Evolutionary conservation across 768 basidiomycete species (phyloP).

Genomic region (Trametes sanguinea): DNA sequence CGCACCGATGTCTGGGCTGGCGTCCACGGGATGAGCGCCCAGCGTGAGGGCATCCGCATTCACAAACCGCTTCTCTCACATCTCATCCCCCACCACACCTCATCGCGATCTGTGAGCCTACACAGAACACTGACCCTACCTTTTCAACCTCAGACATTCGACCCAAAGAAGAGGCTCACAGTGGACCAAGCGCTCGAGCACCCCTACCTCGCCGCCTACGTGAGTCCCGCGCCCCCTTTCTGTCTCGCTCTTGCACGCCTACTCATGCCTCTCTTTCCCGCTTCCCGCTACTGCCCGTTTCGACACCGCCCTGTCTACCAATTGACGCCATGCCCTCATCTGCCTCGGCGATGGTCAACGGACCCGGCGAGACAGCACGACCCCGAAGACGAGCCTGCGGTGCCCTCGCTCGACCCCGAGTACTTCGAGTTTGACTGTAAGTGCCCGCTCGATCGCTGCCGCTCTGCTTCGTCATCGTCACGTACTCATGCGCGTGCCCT

Average conservation of each 20-base stretch:
- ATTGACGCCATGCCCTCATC: neutral
- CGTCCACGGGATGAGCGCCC: neutral
- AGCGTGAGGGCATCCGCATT: neutral
- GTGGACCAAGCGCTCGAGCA: conserved; percentile 83
- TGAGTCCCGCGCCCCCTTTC: conserved; percentile 34
- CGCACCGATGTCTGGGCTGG: neutral
- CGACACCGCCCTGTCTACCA: neutral
- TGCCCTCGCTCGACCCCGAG: conserved; percentile 74
- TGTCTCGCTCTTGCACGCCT: neutral
- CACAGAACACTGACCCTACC: neutral
- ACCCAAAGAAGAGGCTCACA: conserved; percentile 81
- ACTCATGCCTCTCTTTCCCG: neutral
- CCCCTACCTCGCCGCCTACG: conserved; percentile 80
- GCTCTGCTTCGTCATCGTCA: conserved; percentile 32
- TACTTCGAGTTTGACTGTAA: conserved; percentile 91
- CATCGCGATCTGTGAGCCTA: no score
- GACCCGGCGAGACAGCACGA: conserved; percentile 56
- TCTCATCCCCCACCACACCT: neutral
- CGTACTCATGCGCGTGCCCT: conserved; percentile 30
- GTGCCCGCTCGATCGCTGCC: conserved; percentile 28
- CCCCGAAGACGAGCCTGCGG: conserved; percentile 85
- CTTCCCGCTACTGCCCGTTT: neutral
- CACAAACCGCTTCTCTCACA: neutral
- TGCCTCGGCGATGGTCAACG: neutral
- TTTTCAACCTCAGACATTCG: conserved; percentile 61